Percentiles rank a stretch among this genome's conserved stretches.
Evolutionary conservation across 305 asterid species (phyloP).

Genomic region (Plantago rigida): DNA sequence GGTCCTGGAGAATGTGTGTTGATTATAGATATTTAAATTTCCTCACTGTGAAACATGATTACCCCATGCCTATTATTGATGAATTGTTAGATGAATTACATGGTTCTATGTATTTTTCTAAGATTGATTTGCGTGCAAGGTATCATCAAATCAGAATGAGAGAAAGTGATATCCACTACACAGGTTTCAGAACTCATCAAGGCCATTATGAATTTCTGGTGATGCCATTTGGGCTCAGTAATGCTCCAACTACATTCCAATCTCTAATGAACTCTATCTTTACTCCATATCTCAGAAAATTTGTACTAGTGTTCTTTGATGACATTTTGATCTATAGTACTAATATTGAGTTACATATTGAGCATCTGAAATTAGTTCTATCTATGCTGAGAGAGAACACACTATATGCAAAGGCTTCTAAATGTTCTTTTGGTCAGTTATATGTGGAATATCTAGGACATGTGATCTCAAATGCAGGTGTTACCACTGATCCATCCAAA

Average conservation of each 20-base stretch:
- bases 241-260: neutral
- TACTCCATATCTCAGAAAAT: neutral
- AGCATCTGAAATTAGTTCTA: neutral
- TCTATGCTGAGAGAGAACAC: neutral
- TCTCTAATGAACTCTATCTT: too few species aligned
- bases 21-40: too few species aligned
- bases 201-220: conserved; percentile 3
- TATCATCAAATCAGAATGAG: neutral
- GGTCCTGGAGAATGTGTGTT: too few species aligned
- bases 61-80: too few species aligned
- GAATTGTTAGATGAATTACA: too few species aligned
- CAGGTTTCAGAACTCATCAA: conserved; percentile 3
- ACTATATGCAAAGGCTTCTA: neutral
- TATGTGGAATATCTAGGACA: neutral
- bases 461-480: neutral
- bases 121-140: too few species aligned
- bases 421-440: neutral
- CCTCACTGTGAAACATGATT: too few species aligned
- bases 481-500: neutral
- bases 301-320: neutral
- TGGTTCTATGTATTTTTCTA: too few species aligned
- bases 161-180: neutral
- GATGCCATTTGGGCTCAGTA: neutral
- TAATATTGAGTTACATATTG: neutral
- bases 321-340: neutral